A percentile compares a stretch with the other conserved stretches of the same genome.
Conservation (phyloP, 2,329 filamentous ascomycete species). For the Xylariales sp. region DNA sequence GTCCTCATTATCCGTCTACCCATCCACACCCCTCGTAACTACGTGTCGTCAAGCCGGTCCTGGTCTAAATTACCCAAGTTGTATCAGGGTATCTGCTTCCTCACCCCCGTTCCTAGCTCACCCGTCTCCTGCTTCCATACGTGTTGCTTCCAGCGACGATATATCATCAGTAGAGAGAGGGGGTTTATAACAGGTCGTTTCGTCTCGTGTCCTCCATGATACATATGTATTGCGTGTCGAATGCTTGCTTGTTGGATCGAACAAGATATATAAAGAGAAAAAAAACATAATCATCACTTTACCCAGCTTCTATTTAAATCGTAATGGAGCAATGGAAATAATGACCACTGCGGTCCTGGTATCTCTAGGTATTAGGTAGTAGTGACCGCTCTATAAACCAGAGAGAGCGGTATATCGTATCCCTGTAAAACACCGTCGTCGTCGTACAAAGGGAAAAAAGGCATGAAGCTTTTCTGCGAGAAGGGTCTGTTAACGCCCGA, state of each 20-base stretch:
- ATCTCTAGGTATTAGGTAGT: conserved; percentile 9
- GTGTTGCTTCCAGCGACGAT: too few species aligned
- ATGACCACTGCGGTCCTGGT: conserved; percentile 7
- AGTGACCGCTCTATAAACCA: conserved; percentile 2
- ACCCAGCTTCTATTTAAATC: conserved; percentile 4
- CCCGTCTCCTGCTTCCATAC: too few species aligned
- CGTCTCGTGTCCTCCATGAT: not conserved
- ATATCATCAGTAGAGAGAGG: not conserved
- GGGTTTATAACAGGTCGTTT: not conserved
- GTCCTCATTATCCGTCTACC: too few species aligned
- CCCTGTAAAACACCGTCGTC: not conserved
- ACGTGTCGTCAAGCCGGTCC: too few species aligned
- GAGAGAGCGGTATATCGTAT: not conserved
- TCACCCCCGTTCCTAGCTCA: too few species aligned
- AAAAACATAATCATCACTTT: not conserved
- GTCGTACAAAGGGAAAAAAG: not conserved
- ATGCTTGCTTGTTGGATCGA: not conserved
- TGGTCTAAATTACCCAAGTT: too few species aligned
- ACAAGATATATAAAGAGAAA: not conserved
- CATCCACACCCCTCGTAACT: too few species aligned
- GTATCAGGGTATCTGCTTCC: too few species aligned
- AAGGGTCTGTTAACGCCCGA: conserved; percentile 1
- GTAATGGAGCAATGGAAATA: conserved; percentile 7
- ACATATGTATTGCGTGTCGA: not conserved
- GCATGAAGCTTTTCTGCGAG: not conserved